phyloP scores from a whole-genome alignment of 2,329 filamentous ascomycete species.

The Arthrobotrys conoides region DNA sequence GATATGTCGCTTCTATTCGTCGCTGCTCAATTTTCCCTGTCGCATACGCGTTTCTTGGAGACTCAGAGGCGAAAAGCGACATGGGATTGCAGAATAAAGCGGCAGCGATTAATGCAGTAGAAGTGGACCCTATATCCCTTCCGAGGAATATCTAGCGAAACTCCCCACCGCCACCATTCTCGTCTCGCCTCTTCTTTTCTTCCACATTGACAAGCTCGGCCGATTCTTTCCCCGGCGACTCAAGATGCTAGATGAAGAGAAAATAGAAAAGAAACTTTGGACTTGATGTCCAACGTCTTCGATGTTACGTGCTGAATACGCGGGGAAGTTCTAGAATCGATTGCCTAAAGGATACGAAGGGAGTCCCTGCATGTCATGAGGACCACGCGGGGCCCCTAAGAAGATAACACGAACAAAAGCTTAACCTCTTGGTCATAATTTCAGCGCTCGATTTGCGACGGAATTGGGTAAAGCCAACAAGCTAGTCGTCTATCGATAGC shows the following conservation, averaged over 20 bases:
- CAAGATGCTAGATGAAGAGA: background rate
- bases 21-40: background rate
- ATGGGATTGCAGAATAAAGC: constrained; percentile 23
- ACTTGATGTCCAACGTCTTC: background rate
- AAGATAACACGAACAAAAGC: constrained; percentile 15
- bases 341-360: background rate
- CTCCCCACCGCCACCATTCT: constrained; percentile 17
- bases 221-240: background rate
- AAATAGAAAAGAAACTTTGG: constrained; percentile 1
- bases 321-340: constrained; percentile 3
- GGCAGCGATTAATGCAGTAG: constrained; percentile 42
- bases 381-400: constrained; percentile 7
- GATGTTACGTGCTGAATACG: too few relatives aligned
- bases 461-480: constrained; percentile 1
- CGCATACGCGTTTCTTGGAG: constrained; percentile 42
- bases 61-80: constrained; percentile 15
- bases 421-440: constrained; percentile 12
- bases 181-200: constrained; percentile 21
- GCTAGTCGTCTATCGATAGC: constrained; percentile 10
- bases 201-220: background rate
- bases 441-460: constrained; percentile 1
- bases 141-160: constrained; percentile 52
- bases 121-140: constrained; percentile 30
- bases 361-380: background rate
- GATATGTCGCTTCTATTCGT: constrained; percentile 38